Evolutionary conservation across 108 stramenopile genomes (phyloP), one percentile per base, ranked within the genome.

Genomic region (Cyclostephanos invisitatus): DNA sequence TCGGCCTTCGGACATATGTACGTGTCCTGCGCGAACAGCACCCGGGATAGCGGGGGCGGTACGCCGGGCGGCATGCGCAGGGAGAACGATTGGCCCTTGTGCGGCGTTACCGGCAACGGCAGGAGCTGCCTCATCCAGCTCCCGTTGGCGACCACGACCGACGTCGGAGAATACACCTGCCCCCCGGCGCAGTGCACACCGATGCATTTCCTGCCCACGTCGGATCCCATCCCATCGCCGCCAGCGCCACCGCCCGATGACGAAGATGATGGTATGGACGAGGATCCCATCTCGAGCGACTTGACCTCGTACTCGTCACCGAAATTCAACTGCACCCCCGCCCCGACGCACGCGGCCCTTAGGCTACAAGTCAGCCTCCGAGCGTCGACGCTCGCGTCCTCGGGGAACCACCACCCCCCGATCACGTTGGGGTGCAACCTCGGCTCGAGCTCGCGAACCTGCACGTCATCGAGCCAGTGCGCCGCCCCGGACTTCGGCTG

Each of bases 361-460:
- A 97, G 68, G 53, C 82, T 81, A 29, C 81, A 60, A 5, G 88
- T 86, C 66, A 96, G 69, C 29, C 91, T 75, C 47, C 93, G 70
- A 5, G 97, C 93, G 80, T 97, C 97, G 22, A 97, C 94, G 53
- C 86, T 87, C 74, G 95, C 95, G 81, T 97, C 97, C 49, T 96
- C 89, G 11, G 94, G 93, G 72, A 93, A 97, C 95, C 95, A 97
- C 94, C 94, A 97, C 17, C 94, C 97, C n/a, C 97, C 97, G 25
- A 91, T 68, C 0, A 94, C 91, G 14, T 93, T 68, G 7, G 77
- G 77, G 42, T 87, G 81, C 5, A 97, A 46, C 59, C 75, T 68
- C 2, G 97, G 97, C 81, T 97, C 97, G 68, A 96, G 69, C 49
- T 91, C 92, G 28, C 86, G 76, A 0, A 93, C 89, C 74, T 96